Base-by-base conservation (phyloP, 306 rosid genomes). In the Acacia confusa region DNA sequence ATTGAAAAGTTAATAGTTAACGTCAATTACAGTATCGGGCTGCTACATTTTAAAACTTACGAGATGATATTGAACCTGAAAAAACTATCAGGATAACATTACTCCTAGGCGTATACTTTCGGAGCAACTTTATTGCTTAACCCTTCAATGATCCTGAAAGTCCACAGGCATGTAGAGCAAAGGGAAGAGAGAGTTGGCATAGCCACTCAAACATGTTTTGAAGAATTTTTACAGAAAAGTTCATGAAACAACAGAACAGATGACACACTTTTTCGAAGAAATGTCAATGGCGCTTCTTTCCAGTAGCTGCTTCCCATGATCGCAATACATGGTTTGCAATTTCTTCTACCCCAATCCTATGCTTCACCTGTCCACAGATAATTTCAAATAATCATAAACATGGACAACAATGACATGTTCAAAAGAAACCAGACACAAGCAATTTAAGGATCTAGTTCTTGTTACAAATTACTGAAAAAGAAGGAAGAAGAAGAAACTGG, bases 281-380 rank as follows among this genome's bases (percentile, higher is more conserved):
- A 79, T 25, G 0, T 91, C 88, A 93, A 77, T 43, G 93, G 16
- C 83, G 90, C 81, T 88, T 95, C 83, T 89, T 93, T 77, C 97
- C 93, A 0, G 93, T 95, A 14, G 91, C 85, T 71, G 47, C 70
- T 88, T 92, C 97, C 97, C 97, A 92, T 53, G 87, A 92, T 82
- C 80, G 86, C 79, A 93, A n/a, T 12, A 95, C 32, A 77, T 90
- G 92, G 85, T 88, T 86, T 78, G 87, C 94, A 22, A 95, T 95
- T 76, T 91, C 97, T 76, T 86, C 92, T 14, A 93, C 91, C 11
- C 99, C 98, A 66, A 88, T 22, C 79, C 88, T 94, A 48, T 95
- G 95, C 85, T 93, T 95, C 85, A 93, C 97, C 98, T 95, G 88
- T 83, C 83, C 45, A 43, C 43, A 55, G 15, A 43, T 43, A 32